phyloP scores from a whole-genome alignment of 164 flowering plant genomes.

The grape (Vitis vinifera) region DNA sequence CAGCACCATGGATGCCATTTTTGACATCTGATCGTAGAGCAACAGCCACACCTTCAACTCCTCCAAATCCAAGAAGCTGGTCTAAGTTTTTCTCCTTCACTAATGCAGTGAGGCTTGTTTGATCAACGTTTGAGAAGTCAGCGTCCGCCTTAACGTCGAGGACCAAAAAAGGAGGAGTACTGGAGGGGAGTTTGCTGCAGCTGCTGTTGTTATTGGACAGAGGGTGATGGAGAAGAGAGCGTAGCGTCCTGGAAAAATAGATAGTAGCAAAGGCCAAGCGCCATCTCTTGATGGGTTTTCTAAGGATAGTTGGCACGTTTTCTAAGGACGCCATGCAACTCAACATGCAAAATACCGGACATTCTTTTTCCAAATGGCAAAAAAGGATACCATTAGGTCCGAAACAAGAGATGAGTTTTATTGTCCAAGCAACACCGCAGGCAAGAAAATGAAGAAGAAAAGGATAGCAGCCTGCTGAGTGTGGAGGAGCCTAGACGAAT shows the following conservation, averaged over 20 bases:
- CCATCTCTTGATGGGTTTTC: slow-evolving; percentile 1
- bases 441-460: too few species aligned
- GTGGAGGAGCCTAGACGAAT: too few species aligned
- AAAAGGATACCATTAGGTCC: too few species aligned
- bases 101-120: slow-evolving; percentile 17
- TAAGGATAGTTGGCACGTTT: not conserved
- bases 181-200: too few species aligned
- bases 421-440: too few species aligned
- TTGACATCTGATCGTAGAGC: slow-evolving; percentile 17
- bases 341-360: not conserved
- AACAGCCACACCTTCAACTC: slow-evolving; percentile 22
- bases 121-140: slow-evolving; percentile 14
- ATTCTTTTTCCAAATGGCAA: too few species aligned
- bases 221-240: not conserved
- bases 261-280: slow-evolving; percentile 5
- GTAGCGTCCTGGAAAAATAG: slow-evolving; percentile 10
- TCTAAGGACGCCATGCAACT: not conserved
- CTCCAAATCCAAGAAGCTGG: slow-evolving; percentile 21
- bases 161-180: too few species aligned
- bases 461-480: too few species aligned
- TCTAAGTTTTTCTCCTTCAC: slow-evolving; percentile 34
- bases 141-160: not conserved
- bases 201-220: too few species aligned
- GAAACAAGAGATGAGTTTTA: too few species aligned
- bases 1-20: slow-evolving; percentile 24